Base-by-base conservation (phyloP, 2,329 filamentous ascomycete species). In the Elsinoe arachidis region DNA sequence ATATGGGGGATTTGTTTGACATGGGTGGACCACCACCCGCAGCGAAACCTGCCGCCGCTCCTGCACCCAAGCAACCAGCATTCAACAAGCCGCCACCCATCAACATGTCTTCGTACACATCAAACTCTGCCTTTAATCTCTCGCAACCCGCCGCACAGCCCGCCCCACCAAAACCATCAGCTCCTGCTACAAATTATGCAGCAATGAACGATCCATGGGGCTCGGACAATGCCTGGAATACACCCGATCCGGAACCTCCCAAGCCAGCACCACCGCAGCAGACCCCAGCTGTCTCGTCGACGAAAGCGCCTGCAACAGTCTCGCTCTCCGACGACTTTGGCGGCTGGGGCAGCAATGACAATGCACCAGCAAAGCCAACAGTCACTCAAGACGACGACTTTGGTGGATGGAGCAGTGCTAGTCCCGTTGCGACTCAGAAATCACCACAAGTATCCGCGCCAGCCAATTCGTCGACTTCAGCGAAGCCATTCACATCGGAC, bases 301-400 rank as follows among this genome's bases (percentile, higher is more conserved):
- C 74, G 73, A 59, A 68, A 74, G 64, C 60, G 73, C 63, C 65
- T 74, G 26, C 63, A 62, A 77, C 68, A 70, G 76, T 58, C 52
- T 70, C 81, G 33, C 63, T 66, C 30, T 76, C 81, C 3, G 81
- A 79, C 56, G 84, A 86, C 63, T 82, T 90, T 65, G 78, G 78
- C 64, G 78, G 78, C 55, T 85, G 83, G 78, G 80, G 81, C 6
- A 72, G 68, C 58, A 80, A 81, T 52, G 82, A 85, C 68, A 49
- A 67, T 38, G 70, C 77, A 39, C 66, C 69, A 55, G 69, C 68
- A 1, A 69, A 71, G 15, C 84, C 88, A 21, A 85, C 86, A 66
- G 87, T 96, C 2, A 80, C 87, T 35, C 87, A 88, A 0, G 92
- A 97, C 65, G 92, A 97, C 71, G 92, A 97, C 68, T 97, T 96